Base-by-base conservation (phyloP, 2,329 filamentous ascomycete species). In the Mycosphaerella sp. region DNA sequence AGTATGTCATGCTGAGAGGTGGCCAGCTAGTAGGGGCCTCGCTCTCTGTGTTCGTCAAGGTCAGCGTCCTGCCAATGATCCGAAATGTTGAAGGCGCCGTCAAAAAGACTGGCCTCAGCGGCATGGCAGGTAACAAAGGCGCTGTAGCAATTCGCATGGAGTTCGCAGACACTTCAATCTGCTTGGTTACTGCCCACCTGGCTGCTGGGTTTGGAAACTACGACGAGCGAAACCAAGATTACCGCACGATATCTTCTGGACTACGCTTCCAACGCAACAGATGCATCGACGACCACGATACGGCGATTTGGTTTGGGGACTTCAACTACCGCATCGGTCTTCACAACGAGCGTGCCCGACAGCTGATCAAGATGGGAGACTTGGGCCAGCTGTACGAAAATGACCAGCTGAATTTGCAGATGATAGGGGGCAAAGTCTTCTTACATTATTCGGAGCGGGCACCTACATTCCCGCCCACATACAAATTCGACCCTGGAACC, bases 321-420 rank as follows among this genome's bases (percentile, higher is more conserved):
- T 98, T 98, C 75, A 98, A 98, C 66, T 98, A 98, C 70, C 85
- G 93, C 14, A 95, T 98, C 62, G 91, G 90, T 1, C 76, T 97
- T 51, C 79, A 78, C 40, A 82, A 88, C 58, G 89, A 95, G 35
- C 83, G 79, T 53, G 87, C 89, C 6, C 84, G 87, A 59, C 79
- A 83, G 28, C 73, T 95, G 8, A 81, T 95, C 49, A 79, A 84
- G 61, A 77, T 79, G 49, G 75, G 80, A 21, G 85, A 96, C 63
- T 75, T 95, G 9, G 86, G 85, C 50, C 84, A 78, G 14, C 72
- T 97, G 44, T 94, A 95, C 66, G 86, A 93, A 55, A 94, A 96
- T 62, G 91, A 97, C 64, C 90, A 96, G 75, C 78, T 98, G 50
- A 96, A 97, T 66, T 74, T 97, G 7, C 90, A 97, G 75, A 98